Base-by-base conservation (phyloP, 1,284 basidiomycete genomes). In the Coniferiporia weirii region DNA sequence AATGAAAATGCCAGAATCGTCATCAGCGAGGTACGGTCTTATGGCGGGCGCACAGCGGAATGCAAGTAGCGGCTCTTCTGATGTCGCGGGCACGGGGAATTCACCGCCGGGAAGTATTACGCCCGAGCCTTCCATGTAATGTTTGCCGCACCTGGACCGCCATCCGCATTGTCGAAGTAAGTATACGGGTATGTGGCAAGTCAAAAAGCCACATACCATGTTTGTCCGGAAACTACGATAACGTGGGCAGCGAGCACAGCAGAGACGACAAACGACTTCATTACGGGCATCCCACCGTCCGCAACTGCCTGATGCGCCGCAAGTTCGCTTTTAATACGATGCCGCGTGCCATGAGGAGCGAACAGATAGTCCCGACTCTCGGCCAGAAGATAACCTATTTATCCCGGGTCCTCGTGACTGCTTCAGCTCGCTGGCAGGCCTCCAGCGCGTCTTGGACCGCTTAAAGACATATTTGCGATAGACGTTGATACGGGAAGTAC, bases 11-110 rank as follows among this genome's bases (percentile, higher is more conserved):
- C 66, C 71, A 7, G 63, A 67, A 8, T 70, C 70, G 60, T 86
- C 83, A 54, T 77, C 76, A 2, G 79, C 76, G 2, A 90, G 78
- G 69, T 87, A 91, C 1, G 89, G 89, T 36, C 81, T 78, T 56
- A 88, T 79, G 1, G 77, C 81, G 15, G 85, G 87, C 1, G 79
- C 77, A 66, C 88, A 91, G 56, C 84, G 80, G 57, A 91, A 76
- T 0, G 85, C 81, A 9, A 90, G 73, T 2, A 88, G 76, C n/a
- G 85, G 80, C 1, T 68, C 70, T 0, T 69, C 61, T 0, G 82
- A 83, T 0, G 70, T 68, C 0, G 70, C 69, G 0, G 85, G 81
- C 1, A 77, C 66, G 3, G 80, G 76, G 64, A 89, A 89, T 62
- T 82, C 72, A 43, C 85, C 85, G 38, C 77, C 81, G 9, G 84